These are phyloP conservation scores for sunflower (Helianthus annuus) DNA, from an alignment of 129 eudicot genomes.

Conservation along the genomic window DNA sequence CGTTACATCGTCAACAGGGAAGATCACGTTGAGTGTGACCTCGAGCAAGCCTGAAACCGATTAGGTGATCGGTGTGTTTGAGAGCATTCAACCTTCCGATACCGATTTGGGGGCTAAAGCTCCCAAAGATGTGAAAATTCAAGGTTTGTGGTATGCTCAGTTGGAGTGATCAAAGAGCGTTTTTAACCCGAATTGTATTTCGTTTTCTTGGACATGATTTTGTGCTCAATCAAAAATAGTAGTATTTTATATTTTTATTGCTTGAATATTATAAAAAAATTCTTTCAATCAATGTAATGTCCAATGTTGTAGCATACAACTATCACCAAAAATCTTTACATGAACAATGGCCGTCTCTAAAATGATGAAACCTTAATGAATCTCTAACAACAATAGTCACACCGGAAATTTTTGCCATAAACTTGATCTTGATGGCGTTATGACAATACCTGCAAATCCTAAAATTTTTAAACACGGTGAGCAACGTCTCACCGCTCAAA, in stretches of 20 bases:
- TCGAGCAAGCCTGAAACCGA: slow-evolving; percentile 81
- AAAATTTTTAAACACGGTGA: slow-evolving; percentile 78
- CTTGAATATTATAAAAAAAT: slow-evolving; percentile 48
- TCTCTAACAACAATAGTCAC: slow-evolving; percentile 78
- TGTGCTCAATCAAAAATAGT: slow-evolving; percentile 34
- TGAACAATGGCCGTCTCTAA: slow-evolving; percentile 70
- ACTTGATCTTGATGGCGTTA: slow-evolving; percentile 75
- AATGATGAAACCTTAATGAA: slow-evolving; percentile 90
- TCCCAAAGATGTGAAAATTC: slow-evolving; percentile 92
- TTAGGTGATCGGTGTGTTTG: slow-evolving; percentile 81
- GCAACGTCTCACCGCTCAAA: slow-evolving; percentile 59
- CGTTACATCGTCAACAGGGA: slow-evolving; percentile 64
- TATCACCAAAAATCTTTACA: slow-evolving; percentile 85
- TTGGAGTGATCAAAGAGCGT: slow-evolving; percentile 41
- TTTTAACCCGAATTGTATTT: slow-evolving; percentile 32
- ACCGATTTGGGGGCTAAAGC: slow-evolving; percentile 91
- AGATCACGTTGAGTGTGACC: slow-evolving; percentile 80
- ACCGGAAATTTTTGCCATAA: slow-evolving; percentile 67
- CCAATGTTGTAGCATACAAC: neutral
- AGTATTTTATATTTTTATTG: slow-evolving; percentile 31
- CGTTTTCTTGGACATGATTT: slow-evolving; percentile 37
- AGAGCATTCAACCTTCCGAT: slow-evolving; percentile 90
- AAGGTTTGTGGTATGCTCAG: slow-evolving; percentile 94
- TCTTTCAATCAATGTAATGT: slow-evolving; percentile 15
- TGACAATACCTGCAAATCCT: slow-evolving; percentile 92